Percentiles rank a stretch among this genome's conserved stretches.
phyloP scores from a whole-genome alignment of 2,329 filamentous ascomycete species.

The Fusarium sp. region DNA sequence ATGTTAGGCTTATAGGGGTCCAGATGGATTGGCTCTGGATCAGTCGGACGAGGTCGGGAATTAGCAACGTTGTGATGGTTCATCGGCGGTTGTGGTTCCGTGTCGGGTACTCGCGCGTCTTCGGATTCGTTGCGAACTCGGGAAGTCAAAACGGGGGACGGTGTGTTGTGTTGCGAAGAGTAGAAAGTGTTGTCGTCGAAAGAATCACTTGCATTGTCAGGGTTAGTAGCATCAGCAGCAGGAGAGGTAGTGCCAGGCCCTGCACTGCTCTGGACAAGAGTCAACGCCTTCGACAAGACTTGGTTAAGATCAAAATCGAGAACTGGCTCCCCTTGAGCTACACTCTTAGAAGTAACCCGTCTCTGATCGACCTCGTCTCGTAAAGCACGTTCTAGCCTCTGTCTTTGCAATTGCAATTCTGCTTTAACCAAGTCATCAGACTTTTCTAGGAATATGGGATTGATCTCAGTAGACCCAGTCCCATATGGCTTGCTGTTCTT shows the following conservation, averaged over 20 bases:
- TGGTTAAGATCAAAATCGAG: conserved; percentile 79
- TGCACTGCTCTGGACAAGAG: conserved; percentile 77
- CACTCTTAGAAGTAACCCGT: conserved; percentile 57
- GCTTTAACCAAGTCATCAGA: conserved; percentile 86
- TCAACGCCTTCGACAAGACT: conserved; percentile 78
- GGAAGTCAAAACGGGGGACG: conserved; percentile 64
- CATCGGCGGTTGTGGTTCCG: conserved; percentile 29
- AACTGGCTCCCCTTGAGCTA: conserved; percentile 63
- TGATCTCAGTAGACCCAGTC: conserved; percentile 74
- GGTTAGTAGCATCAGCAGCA: conserved; percentile 70
- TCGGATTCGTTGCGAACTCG: conserved; percentile 62
- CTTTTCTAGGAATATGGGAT: conserved; percentile 87
- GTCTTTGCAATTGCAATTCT: conserved; percentile 82
- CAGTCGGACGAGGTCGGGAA: conserved; percentile 20
- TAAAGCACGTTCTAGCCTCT: conserved; percentile 82
- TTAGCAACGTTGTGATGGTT: conserved; percentile 25
- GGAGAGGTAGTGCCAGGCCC: conserved; percentile 70
- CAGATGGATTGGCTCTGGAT: conserved; percentile 13
- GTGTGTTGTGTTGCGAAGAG: conserved; percentile 91
- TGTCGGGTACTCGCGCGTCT: conserved; percentile 46
- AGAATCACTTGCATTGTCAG: conserved; percentile 78
- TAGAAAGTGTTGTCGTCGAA: conserved; percentile 97
- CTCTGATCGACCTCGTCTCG: conserved; percentile 81
- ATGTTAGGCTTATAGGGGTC: conserved; percentile 20
- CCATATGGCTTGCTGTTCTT: conserved; percentile 55